Conservation (phyloP, 495 filamentous ascomycete genomes). For the Penicillium canescens region DNA sequence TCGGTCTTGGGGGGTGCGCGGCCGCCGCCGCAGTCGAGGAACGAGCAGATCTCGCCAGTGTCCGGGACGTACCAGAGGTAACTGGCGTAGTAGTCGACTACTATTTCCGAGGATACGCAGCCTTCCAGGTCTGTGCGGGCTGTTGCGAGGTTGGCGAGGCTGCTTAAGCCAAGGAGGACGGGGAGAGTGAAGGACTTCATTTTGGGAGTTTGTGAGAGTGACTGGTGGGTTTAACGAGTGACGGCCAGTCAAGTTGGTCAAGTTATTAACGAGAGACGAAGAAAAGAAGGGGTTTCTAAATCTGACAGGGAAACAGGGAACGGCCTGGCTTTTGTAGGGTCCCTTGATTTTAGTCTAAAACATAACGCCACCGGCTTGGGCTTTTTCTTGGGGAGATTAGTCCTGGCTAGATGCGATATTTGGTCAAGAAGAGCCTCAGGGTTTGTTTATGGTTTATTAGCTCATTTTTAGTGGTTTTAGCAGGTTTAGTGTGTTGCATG, state of each 20-base stretch:
- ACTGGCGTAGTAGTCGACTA: constrained; percentile 39
- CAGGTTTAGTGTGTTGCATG: no score
- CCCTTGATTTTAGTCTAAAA: constrained; percentile 4
- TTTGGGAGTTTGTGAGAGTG: constrained; percentile 17
- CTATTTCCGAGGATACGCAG: constrained; percentile 29
- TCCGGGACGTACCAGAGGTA: constrained; percentile 54
- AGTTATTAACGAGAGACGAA: constrained; percentile 3
- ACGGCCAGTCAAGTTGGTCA: background rate
- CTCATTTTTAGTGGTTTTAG: no score
- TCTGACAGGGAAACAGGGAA: background rate
- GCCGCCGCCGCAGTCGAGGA: constrained; percentile 66
- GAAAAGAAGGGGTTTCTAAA: background rate
- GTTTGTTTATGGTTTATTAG: no score
- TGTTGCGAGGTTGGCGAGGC: constrained; percentile 15
- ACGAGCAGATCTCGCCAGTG: constrained; percentile 60
- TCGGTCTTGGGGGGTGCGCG: constrained; percentile 60
- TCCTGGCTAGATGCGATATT: no score
- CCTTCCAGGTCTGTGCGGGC: constrained; percentile 33
- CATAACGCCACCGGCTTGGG: background rate
- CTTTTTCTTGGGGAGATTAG: no score
- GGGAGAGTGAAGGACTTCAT: constrained; percentile 27
- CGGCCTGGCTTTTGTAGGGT: no score
- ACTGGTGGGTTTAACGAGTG: constrained; percentile 8
- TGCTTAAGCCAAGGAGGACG: constrained; percentile 11
- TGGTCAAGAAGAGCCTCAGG: no score